Evolutionary conservation across 1,284 basidiomycete genomes (phyloP).

Genomic region (Erythrobasidium hasegawianum): DNA sequence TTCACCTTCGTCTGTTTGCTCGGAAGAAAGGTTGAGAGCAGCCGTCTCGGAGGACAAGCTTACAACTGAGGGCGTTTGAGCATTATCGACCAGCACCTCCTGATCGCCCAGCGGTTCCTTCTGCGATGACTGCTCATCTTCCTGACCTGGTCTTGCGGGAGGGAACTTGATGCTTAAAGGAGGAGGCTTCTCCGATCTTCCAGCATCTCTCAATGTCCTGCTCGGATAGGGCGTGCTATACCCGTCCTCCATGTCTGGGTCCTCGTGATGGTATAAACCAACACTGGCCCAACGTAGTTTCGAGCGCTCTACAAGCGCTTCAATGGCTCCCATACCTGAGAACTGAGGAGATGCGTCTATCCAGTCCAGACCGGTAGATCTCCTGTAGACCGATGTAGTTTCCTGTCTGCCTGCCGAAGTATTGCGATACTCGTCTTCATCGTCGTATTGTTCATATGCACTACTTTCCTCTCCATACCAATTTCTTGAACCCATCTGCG

Average conservation of each 20-base stretch:
- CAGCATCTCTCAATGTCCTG: neutral
- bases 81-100: too few relatives aligned
- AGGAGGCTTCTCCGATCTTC: neutral
- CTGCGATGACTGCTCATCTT: neutral
- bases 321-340: conserved; percentile 32
- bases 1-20: neutral
- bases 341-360: conserved; percentile 54
- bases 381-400: conserved; percentile 61
- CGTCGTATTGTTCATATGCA: conserved; percentile 45
- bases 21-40: neutral
- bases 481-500: conserved; percentile 53
- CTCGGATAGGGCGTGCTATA: neutral
- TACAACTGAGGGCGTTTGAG: neutral
- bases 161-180: neutral
- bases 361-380: conserved; percentile 52
- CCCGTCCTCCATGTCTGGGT: neutral
- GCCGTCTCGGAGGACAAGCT: neutral
- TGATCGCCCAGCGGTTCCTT: neutral
- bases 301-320: conserved; percentile 30
- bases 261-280: neutral
- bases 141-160: neutral
- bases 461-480: neutral
- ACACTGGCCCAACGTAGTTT: conserved; percentile 14
- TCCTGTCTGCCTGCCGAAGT: neutral
- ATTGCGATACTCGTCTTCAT: conserved; percentile 33